phyloP scores from a whole-genome alignment of 2,329 filamentous ascomycete species.

The Magnaporthiopsis incrustans region DNA sequence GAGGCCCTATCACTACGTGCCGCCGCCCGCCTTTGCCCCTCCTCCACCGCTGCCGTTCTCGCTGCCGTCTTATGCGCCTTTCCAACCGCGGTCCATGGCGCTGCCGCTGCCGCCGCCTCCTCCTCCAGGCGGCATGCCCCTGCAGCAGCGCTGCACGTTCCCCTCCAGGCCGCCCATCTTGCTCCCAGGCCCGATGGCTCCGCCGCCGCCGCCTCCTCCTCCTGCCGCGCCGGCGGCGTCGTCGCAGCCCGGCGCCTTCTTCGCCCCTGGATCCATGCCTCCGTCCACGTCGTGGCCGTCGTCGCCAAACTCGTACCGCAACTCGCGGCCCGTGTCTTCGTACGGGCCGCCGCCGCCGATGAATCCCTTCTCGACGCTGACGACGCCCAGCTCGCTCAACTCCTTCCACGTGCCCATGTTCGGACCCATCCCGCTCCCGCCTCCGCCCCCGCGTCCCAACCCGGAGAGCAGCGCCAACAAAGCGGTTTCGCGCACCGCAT shows the following conservation, averaged over 20 bases:
- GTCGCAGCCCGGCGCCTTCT: background rate
- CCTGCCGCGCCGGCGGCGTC: background rate
- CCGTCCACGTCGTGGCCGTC: slow-evolving; percentile 4
- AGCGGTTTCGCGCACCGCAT: background rate
- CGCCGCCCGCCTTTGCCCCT: background rate
- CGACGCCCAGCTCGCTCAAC: slow-evolving; percentile 5
- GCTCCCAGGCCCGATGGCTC: background rate
- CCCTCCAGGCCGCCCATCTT: background rate
- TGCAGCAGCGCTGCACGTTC: background rate
- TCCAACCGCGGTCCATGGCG: background rate
- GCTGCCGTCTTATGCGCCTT: background rate
- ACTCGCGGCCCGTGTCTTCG: background rate
- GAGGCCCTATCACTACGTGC: background rate
- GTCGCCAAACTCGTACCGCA: background rate
- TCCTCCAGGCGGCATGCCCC: background rate
- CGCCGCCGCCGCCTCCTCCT: background rate
- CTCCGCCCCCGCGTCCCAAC: background rate
- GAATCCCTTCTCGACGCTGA: slow-evolving; percentile 3
- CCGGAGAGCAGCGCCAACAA: background rate
- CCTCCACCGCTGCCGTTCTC: background rate
- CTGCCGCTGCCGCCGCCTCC: background rate
- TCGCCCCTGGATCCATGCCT: background rate
- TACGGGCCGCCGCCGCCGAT: slow-evolving; percentile 2
- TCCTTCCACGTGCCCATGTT: slow-evolving; percentile 7
- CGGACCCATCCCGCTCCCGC: background rate